Base-by-base conservation (phyloP, 352 stramenopile species). In the Phytophthora tentaculata region DNA sequence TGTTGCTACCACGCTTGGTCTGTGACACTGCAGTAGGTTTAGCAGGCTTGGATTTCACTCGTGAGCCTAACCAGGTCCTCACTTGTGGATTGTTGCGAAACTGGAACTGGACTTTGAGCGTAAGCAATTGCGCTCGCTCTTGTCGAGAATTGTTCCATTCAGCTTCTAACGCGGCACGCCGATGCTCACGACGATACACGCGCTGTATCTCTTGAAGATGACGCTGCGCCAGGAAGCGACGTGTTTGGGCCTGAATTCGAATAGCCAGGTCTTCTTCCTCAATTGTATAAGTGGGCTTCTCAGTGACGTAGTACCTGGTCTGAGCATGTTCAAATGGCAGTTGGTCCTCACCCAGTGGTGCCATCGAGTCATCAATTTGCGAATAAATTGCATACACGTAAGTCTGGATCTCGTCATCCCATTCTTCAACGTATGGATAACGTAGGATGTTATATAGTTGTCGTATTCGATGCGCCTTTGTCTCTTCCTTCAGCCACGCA, bases 251-350 rank as follows among this genome's bases (percentile, higher is more conserved):
- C 66, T 92, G 84, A 17, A 91, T 84, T 19, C 50, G 32, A 17
- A 89, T 60, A 14, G 54, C 60, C 0, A 72, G 79, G 28, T 89
- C 78, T 37, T 92, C 84, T 61, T 94, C 83, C 5, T 80, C 76
- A 19, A 91, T 67, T 28, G 76, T 78, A 67, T 94, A 92, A n/a
- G 76, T 75, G 0, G 83, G 80, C 14, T 86, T 83, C 10, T 85
- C 80, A 16, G 32, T 29, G 22, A 72, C 57, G 48, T 73, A 72
- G 28, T 56, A 64, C 23, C 29, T 48, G 29, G 41, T 55, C 69
- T 51, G 77, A 51, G 37, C 19, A 41, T 61, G 52, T 26, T 72
- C 55, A 24, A 71, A 63, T 59, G 44, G 14, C n/a, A 53, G 23
- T 26, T 62, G 22, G 2, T 78, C 63, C n/a, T 70, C 59, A 32